Evolutionary conservation across 2,329 filamentous ascomycete genomes (phyloP).

Genomic region (Tolypocladium guangdongense): DNA sequence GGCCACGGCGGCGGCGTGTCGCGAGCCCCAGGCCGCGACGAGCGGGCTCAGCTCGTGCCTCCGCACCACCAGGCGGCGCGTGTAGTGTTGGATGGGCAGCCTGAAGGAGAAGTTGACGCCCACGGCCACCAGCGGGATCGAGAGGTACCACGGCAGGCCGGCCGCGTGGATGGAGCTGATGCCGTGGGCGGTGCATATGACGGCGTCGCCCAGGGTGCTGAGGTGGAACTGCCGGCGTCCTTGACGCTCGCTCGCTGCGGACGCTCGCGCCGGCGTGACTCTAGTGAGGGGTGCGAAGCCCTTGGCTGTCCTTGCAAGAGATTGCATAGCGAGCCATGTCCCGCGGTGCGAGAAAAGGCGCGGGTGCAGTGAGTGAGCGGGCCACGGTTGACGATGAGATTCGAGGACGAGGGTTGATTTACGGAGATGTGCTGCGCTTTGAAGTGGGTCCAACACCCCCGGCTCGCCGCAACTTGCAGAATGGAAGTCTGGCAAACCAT

Average conservation of each 20-base stretch:
- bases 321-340: conserved; percentile 2
- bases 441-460: neutral
- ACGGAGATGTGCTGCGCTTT: neutral
- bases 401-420: neutral
- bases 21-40: conserved; percentile 18
- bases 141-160: conserved; percentile 41
- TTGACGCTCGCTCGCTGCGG: neutral
- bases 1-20: conserved; percentile 10
- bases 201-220: conserved; percentile 17
- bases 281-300: neutral
- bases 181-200: conserved; percentile 29
- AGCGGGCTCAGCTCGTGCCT: conserved; percentile 19
- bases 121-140: conserved; percentile 41
- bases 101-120: conserved; percentile 32
- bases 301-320: conserved; percentile 1
- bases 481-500: too few relatives aligned
- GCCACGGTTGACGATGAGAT: neutral
- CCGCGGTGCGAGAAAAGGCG: neutral
- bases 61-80: conserved; percentile 16
- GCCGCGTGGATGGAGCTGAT: conserved; percentile 33
- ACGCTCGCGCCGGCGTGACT: neutral
- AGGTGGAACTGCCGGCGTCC: conserved; percentile 21
- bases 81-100: conserved; percentile 35
- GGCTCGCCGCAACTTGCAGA: too few relatives aligned
- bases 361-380: neutral